Percentiles rank a stretch among this genome's conserved stretches.
phyloP scores from a whole-genome alignment of 2,329 filamentous ascomycete species.

The Paraphaeosphaeria sporulosa region DNA sequence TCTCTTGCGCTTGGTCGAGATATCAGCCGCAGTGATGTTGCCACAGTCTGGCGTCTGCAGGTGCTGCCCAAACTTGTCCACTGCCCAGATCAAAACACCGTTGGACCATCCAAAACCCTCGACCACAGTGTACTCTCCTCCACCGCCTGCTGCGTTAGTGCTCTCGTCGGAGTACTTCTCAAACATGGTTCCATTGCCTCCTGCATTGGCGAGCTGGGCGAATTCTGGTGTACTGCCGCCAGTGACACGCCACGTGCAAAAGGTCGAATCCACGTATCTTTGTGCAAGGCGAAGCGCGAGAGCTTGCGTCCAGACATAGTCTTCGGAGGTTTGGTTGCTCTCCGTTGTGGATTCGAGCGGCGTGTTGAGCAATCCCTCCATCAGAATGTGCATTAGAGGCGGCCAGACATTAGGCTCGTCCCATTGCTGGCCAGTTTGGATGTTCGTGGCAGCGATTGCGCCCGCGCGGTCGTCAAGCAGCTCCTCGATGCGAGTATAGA shows the following conservation, averaged over 20 bases:
- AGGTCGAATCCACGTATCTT: constrained; percentile 71
- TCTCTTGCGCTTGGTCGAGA: constrained; percentile 33
- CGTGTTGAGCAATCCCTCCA: constrained; percentile 67
- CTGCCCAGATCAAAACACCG: constrained; percentile 71
- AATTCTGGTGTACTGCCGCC: constrained; percentile 63
- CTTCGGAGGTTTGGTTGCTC: constrained; percentile 45
- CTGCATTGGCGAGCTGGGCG: constrained; percentile 38
- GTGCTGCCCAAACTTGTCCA: constrained; percentile 66
- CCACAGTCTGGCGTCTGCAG: constrained; percentile 61
- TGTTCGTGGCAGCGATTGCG: constrained; percentile 69
- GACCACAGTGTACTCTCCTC: constrained; percentile 74
- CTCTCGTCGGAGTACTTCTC: constrained; percentile 72
- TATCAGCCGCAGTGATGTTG: constrained; percentile 40
- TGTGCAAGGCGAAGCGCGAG: constrained; percentile 68
- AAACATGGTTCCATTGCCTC: constrained; percentile 70
- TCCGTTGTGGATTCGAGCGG: constrained; percentile 65
- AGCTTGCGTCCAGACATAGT: constrained; percentile 62
- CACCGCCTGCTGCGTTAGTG: constrained; percentile 67
- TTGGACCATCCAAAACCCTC: constrained; percentile 77
- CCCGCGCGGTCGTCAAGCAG: constrained; percentile 63
- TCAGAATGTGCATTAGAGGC: constrained; percentile 70
- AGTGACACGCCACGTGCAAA: constrained; percentile 74
- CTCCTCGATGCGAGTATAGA: constrained; percentile 61
- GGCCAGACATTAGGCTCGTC: constrained; percentile 76
- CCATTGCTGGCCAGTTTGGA: constrained; percentile 71